phyloP scores from a whole-genome alignment of 2,329 filamentous ascomycete species.

The Claviceps sorghi region DNA sequence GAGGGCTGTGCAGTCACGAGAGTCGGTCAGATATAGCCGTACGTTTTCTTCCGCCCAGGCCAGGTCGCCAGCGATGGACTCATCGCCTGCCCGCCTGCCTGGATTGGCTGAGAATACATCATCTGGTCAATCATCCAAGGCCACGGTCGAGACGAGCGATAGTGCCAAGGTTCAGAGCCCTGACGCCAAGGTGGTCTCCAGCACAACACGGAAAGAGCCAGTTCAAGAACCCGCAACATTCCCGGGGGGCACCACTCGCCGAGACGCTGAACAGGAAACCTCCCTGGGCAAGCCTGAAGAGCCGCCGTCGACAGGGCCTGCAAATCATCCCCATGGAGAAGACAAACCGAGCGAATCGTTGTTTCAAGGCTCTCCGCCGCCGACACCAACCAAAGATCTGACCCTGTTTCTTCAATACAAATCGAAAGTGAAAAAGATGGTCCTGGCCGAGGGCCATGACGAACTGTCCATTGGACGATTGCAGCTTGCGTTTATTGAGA shows the following conservation, averaged over 20 bases:
- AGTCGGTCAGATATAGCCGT: constrained; percentile 35
- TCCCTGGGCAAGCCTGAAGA: constrained; percentile 12
- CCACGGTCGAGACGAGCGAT: constrained; percentile 4
- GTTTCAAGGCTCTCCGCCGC: constrained; percentile 50
- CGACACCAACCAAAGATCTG: constrained; percentile 61
- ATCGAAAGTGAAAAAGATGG: constrained; percentile 91
- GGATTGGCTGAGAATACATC: constrained; percentile 48
- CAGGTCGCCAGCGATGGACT: constrained; percentile 31
- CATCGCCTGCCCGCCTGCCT: constrained; percentile 46
- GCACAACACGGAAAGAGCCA: constrained; percentile 45
- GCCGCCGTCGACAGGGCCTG: constrained; percentile 6
- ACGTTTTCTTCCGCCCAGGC: constrained; percentile 33
- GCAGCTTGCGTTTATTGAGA: constrained; percentile 95
- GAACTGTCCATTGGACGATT: constrained; percentile 77
- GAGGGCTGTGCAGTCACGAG: constrained; percentile 46
- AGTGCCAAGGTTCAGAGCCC: constrained; percentile 39
- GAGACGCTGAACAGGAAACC: constrained; percentile 7
- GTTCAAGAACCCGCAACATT: constrained; percentile 30
- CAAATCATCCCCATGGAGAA: constrained; percentile 19
- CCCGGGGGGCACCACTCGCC: constrained; percentile 7
- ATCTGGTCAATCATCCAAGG: constrained; percentile 11
- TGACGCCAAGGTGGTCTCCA: constrained; percentile 45
- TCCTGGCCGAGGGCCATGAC: constrained; percentile 68
- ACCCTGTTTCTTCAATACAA: constrained; percentile 95
- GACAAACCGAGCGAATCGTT: constrained; percentile 32